phyloP scores from a whole-genome alignment of 345 rosid genomes.

The Erodium maritimum region DNA sequence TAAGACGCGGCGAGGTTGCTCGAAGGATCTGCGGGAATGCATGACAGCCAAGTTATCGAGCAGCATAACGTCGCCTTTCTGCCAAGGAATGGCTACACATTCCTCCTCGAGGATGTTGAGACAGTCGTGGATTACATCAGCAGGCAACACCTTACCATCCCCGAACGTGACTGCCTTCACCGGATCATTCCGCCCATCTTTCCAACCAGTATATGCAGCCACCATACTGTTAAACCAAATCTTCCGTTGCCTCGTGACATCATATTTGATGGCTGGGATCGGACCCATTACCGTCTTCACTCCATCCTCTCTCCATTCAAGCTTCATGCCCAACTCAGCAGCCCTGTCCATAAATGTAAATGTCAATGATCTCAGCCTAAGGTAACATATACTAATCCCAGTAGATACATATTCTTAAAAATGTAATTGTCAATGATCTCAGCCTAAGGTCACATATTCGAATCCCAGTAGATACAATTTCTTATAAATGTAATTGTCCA shows the following conservation, averaged over 20 bases:
- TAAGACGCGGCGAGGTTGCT: conserved; percentile 64
- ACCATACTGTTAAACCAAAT: conserved; percentile 93
- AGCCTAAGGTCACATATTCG: too few species aligned
- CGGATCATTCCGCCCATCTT: conserved; percentile 65
- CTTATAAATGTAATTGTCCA: too few species aligned
- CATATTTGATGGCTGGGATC: conserved; percentile 60
- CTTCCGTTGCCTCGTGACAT: conserved; percentile 52
- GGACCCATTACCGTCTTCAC: conserved; percentile 80
- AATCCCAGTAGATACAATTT: too few species aligned
- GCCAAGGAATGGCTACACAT: conserved; percentile 70
- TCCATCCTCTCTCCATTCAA: conserved; percentile 72
- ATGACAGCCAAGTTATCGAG: conserved; percentile 82
- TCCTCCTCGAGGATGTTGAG: conserved; percentile 66
- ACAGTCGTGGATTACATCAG: conserved; percentile 47
- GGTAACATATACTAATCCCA: neutral
- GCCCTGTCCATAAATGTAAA: conserved; percentile 33
- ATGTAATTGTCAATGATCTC: too few species aligned
- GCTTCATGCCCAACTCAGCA: conserved; percentile 57
- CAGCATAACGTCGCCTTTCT: conserved; percentile 68
- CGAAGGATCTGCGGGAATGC: conserved; percentile 61
- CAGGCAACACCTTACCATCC: conserved; percentile 54
- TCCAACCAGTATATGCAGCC: conserved; percentile 83
- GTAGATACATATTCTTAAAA: neutral
- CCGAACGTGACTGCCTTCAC: conserved; percentile 63
- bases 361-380: neutral